A percentile compares a stretch with the other conserved stretches of the same genome.
These are phyloP conservation scores for Rhododendron kiyosumense DNA, from an alignment of 148 eudicot genomes.

Conservation along the genomic window DNA sequence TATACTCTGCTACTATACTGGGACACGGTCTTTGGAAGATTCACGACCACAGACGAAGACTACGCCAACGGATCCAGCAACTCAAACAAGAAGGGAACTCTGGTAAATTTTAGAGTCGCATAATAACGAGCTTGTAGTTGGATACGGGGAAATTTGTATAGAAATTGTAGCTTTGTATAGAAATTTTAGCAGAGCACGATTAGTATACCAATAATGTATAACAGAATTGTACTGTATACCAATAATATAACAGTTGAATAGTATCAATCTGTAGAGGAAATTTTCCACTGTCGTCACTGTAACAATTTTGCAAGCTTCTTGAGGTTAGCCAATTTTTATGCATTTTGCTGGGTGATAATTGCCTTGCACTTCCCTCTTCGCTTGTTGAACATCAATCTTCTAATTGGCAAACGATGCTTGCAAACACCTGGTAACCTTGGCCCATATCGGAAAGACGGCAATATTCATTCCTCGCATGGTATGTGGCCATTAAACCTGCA, in stretches of 20 bases:
- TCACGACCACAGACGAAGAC: conserved; percentile 67
- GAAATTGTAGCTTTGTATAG: conserved; percentile 19
- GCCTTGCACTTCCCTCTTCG: background rate
- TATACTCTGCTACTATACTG: conserved; percentile 80
- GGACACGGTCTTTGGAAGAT: conserved; percentile 97
- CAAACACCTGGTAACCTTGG: conserved; percentile 85
- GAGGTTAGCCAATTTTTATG: background rate
- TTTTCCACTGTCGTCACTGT: no score
- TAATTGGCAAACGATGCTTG: conserved; percentile 70
- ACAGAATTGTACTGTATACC: background rate
- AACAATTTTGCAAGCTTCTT: background rate
- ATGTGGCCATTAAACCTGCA: conserved; percentile 89
- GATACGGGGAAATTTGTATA: conserved; percentile 19
- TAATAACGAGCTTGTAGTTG: conserved; percentile 1
- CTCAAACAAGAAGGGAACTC: conserved; percentile 43
- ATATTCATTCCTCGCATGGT: conserved; percentile 95
- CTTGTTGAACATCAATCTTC: conserved; percentile 46
- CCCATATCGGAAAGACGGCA: conserved; percentile 90
- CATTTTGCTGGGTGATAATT: background rate
- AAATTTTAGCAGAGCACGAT: background rate
- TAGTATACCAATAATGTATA: background rate
- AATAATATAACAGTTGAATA: conserved; percentile 3
- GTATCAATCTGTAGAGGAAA: background rate
- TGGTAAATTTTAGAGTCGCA: conserved; percentile 20
- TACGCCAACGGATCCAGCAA: conserved; percentile 67